Percentiles rank a stretch among this genome's conserved stretches.
phyloP scores from a whole-genome alignment of 768 basidiomycete genomes.

The Trametes gibbosa region DNA sequence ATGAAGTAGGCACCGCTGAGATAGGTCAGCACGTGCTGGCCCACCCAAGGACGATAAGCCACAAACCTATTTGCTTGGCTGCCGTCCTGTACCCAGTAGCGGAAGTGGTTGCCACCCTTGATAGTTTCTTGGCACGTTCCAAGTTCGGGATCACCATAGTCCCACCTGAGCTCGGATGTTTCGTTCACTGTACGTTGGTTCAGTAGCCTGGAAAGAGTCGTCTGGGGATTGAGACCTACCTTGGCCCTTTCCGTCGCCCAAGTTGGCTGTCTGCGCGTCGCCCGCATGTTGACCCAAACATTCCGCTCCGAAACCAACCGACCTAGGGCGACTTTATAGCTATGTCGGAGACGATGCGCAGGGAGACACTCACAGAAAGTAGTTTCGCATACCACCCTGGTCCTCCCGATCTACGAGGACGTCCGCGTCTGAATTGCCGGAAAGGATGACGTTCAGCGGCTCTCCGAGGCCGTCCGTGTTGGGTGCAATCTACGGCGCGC shows the following conservation, averaged over 20 bases:
- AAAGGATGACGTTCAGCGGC: constrained; percentile 81
- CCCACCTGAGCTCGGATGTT: constrained; percentile 79
- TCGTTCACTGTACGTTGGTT: constrained; percentile 58
- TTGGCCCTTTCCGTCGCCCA: constrained; percentile 80
- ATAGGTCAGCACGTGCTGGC: background rate
- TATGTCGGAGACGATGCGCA: background rate
- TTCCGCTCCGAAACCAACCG: constrained; percentile 70
- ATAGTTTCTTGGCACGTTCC: constrained; percentile 87
- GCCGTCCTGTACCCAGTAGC: constrained; percentile 87
- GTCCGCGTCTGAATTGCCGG: constrained; percentile 65
- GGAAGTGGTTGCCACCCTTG: constrained; percentile 82
- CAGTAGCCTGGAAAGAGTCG: background rate
- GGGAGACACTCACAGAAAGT: constrained; percentile 59
- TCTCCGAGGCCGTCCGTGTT: constrained; percentile 77
- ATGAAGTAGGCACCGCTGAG: constrained; percentile 70
- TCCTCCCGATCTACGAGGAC: constrained; percentile 60
- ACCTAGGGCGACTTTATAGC: constrained; percentile 38
- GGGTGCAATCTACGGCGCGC: constrained; percentile 42
- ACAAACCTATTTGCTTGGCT: constrained; percentile 53
- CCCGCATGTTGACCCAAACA: constrained; percentile 84
- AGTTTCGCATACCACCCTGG: constrained; percentile 79
- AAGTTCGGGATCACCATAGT: constrained; percentile 77
- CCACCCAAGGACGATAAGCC: background rate
- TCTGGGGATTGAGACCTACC: constrained; percentile 40
- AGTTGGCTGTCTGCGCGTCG: constrained; percentile 62